Evolutionary conservation across 208 protist species (phyloP), one percentile per base, ranked within the genome.

Genomic region (Wallacemonas sp.): DNA sequence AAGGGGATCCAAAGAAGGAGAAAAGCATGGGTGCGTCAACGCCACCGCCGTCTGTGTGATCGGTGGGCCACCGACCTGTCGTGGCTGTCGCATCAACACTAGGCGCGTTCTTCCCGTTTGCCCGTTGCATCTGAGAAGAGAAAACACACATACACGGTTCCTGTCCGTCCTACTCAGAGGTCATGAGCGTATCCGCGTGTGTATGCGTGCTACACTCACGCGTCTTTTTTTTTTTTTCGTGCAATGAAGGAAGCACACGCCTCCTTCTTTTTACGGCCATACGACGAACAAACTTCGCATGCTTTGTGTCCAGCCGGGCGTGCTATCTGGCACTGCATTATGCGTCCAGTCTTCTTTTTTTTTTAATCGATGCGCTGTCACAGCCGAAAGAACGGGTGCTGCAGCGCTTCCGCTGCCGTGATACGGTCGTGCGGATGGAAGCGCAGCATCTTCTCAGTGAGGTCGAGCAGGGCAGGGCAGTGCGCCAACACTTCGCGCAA

Each of bases 341-440:
- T 38, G n/a, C 19, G n/a, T 39, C 17, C 19, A n/a, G 21, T 39
- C 19, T 15, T 60, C 30, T 60, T 19, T 60, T 12, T 60, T 26
- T 54, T n/a, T 54, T 19, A n/a, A 17, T 8, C 27, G 15, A n/a
- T 59, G 13, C 9, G 21, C n/a, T 55, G 29, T 58, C 37, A 55
- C 13, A 54, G 46, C 46, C 63, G 58, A 72, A 95, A 89, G 42
- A 90, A 97, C n/a, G 85, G 83, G 54, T 95, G 90, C 24, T 61
- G 54, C 60, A 98, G 69, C 13, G 94, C 94, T 32, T 97, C 89
- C 39, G 68, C 85, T 17, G 94, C 86, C 6, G 91, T 91, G 63
- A 97, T 95, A 44, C 94, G 90, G 26, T 93, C 82, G 22, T 86
- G 66, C 13, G 94, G 93, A 63, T 97, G 68, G 60, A 95, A 97